Base-by-base conservation (phyloP, 768 basidiomycete species). In the Holtermanniella nyarrowii region DNA sequence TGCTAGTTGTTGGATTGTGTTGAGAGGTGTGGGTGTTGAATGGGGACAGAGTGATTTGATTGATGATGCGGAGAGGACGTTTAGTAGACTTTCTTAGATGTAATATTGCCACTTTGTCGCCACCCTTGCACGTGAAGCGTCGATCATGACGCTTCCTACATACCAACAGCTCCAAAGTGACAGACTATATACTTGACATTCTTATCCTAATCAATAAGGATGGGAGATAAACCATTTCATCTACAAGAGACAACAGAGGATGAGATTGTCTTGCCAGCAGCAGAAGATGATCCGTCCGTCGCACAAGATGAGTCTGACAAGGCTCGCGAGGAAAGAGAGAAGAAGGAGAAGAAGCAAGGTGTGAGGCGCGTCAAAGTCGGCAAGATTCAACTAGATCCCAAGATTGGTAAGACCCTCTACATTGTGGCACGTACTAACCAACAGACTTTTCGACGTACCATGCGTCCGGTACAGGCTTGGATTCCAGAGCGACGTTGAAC, bases 401-500 rank as follows among this genome's bases (percentile, higher is more conserved):
- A 52, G 27, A 55, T 66, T 21, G 58, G 59, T 61, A 49, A 46
- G 59, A 54, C 21, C 44, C 31, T 7, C 7, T 37, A 37, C 31
- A 37, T 7, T 37, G 31, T 37, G 10, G 16, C 10, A 7, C 7
- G 10, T 37, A 16, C 7, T 16, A 16, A 7, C 31, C 7, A 16
- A 37, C 31, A 63, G 65, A 66, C 44, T 62, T 63, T 49, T 55
- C 60, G 26, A 54, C 58, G 23, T 62, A 52, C 50, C 53, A 26
- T 4, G 47, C 60, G 1, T 49, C 50, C 13, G 63, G 68, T 1
- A 63, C 65, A 4, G 65, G 65, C 5, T 52, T 69, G 5, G 56
- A 63, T 12, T 65, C 67, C 1, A 45, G 47, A 23, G 69, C 69
- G 3, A 50, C 51, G 10, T 37, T 71, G 18, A 60, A 65, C 41